Conservation (phyloP, 768 basidiomycete species). For the Tylopilus rubrobrunneus region DNA sequence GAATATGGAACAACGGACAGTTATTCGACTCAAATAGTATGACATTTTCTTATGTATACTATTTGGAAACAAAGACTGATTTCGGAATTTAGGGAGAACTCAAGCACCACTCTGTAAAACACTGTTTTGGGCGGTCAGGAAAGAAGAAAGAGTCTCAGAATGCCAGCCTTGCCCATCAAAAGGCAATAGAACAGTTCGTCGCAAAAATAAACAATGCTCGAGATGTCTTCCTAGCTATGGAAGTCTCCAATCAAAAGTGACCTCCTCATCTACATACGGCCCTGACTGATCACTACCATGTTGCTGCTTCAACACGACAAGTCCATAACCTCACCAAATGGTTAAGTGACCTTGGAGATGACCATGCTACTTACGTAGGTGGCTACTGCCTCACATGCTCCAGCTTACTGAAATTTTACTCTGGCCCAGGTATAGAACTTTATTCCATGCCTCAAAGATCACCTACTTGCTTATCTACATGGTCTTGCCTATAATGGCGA, state of each 20-base stretch:
- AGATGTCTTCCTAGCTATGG: too few relatives aligned
- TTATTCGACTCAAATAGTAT: background rate
- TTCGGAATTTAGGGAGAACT: constrained; percentile 29
- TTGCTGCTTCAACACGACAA: too few relatives aligned
- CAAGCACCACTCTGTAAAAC: constrained; percentile 35
- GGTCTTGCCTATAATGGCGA: constrained; percentile 25
- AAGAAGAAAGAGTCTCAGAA: constrained; percentile 23
- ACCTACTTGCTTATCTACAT: constrained; percentile 11
- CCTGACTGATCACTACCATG: too few relatives aligned
- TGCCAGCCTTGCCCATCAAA: constrained; percentile 27
- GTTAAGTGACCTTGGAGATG: too few relatives aligned
- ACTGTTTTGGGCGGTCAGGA: constrained; percentile 33
- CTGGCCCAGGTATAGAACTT: constrained; percentile 18
- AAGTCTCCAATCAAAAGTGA: background rate
- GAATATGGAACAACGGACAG: background rate
- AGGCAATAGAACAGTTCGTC: constrained; percentile 16
- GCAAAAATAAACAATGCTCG: constrained; percentile 4
- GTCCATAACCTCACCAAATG: too few relatives aligned
- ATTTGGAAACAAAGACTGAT: too few relatives aligned
- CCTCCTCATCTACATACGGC: too few relatives aligned
- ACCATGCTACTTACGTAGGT: too few relatives aligned
- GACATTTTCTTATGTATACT: background rate
- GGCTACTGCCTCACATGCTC: too few relatives aligned
- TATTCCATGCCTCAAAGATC: constrained; percentile 14
- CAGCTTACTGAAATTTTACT: constrained; percentile 22